Evolutionary conservation across 805 yeast species (phyloP), one percentile per base, ranked within the genome.

Genomic region (Starmerella apicola): DNA sequence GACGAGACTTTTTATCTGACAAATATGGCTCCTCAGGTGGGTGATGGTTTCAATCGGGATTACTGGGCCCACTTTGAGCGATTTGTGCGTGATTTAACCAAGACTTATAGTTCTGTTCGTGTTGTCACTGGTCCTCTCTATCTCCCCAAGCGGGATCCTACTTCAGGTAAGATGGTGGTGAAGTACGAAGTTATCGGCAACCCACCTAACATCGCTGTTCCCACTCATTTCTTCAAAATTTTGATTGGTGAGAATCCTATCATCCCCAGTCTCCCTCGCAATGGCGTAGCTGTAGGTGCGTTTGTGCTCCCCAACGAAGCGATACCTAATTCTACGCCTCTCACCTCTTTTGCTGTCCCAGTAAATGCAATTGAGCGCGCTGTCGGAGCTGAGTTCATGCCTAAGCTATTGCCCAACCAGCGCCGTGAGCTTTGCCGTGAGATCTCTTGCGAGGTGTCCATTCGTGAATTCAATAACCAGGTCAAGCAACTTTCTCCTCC

Each of bases 41-140:
- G 98, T 3, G 94, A 80, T 4, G 98, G 98, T 0, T 91, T 91
- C 65, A 91, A 91, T 62, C 70, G 98, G 52, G 97, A 91, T 58
- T 81, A 91, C 58, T 91, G 98, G 98, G 94, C 97, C 0, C 95
- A 85, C 58, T 74, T 91, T 44, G 98, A 91, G 60, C 81, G 81
- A 53, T 91, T 91, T 57, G 74, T 78, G 34, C 70, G 98, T 46
- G 68, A 82, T 40, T 68, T 88, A 46, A 81, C 94, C 4, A 53
- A 63, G n/a, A 65, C 67, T 38, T 91, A 81, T 59, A 71, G 70
- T 36, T 70, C 76, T 35, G 95, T 91, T 10, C 68, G 96, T 48
- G 69, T 91, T 27, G 78, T 91, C 55, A 91, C 97, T 0, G 98
- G 98, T 2, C 96, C 98, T 1, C 64, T 91, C 39, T 91, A 78